Evolutionary conservation across 805 yeast species (phyloP), one percentile per base, ranked within the genome.

Genomic region (Monosporozyma yasuniensis): DNA sequence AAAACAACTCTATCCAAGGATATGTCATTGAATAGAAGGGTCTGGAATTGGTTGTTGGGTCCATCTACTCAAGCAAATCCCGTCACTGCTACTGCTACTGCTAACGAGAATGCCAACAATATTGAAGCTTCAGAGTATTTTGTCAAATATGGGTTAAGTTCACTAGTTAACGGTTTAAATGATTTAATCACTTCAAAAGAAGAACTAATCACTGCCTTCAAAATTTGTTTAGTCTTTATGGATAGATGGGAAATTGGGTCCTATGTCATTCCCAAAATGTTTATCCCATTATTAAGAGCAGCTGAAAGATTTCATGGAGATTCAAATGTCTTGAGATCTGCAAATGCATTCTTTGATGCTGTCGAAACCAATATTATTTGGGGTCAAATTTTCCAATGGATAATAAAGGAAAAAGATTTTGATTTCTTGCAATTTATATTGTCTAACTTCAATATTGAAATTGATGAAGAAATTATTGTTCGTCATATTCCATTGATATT

Each of bases 201-300:
- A 6, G 25, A 32, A 4, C 68, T 78, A 1, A 35, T 57, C 4
- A 76, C 72, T 21, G 81, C 85, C 0, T 80, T 80, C 58, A 78
- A 75, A 46, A 81, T 91, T 5, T 75, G 87, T 1, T 69, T 83
- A 3, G 79, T 93, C 0, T 73, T 90, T 3, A 78, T 90, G 81
- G 98, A 93, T 61, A 79, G 88, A 53, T 93, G 98, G 98, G 99
- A 93, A 65, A 81, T 93, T 41, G 95, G 96, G 11, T 79, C 82
- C 10, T 64, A 76, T 12, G 70, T 91, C 1, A 80, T 89, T 0
- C 95, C 96, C 0, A 66, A 71, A 23, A 64, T 90, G 7, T 77
- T 93, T 43, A 67, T 79, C 0, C 91, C 95, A 0, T 71, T 87
- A 2, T 65, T 93, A 46, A 56, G 66, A 48, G 71, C 79, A 3